Conservation (phyloP, 257 asterid species). For the Salvia splendens region DNA sequence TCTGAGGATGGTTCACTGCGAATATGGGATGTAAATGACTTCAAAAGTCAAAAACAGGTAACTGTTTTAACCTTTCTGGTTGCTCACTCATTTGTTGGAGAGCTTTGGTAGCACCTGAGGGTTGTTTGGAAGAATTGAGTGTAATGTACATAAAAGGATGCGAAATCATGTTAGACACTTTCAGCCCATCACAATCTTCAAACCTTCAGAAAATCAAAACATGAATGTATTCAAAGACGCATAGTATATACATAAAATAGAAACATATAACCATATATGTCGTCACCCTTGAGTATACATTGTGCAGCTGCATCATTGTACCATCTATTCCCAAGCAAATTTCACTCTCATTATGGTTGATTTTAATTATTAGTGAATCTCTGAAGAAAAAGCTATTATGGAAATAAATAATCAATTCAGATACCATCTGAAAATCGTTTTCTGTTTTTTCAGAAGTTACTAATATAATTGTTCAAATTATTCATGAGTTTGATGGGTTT, state of each 20-base stretch:
- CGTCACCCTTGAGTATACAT: constrained; percentile 2
- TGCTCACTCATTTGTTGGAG: not conserved
- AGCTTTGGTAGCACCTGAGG: constrained; percentile 16
- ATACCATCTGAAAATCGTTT: not conserved
- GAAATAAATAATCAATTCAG: not conserved
- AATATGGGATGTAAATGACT: constrained; percentile 94
- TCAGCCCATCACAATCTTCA: constrained; percentile 11
- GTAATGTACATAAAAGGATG: not conserved
- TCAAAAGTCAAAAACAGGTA: constrained; percentile 95
- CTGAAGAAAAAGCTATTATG: not conserved
- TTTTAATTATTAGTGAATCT: not conserved
- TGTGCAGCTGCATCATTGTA: constrained; percentile 7
- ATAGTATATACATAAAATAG: not conserved
- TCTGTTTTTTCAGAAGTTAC: constrained; percentile 16
- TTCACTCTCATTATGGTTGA: constrained; percentile 10
- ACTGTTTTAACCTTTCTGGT: constrained; percentile 28
- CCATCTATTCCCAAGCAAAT: not conserved
- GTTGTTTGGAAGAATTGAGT: constrained; percentile 12
- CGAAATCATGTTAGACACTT: constrained; percentile 1
- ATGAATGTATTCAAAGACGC: not conserved
- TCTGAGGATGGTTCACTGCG: constrained; percentile 96
- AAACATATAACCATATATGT: not conserved
- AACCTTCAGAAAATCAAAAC: constrained; percentile 5
- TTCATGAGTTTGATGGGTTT: not conserved
- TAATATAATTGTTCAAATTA: not conserved